Percentiles rank a stretch among this genome's conserved stretches.
phyloP scores from a whole-genome alignment of 768 basidiomycete species.

The Collybia sordida region DNA sequence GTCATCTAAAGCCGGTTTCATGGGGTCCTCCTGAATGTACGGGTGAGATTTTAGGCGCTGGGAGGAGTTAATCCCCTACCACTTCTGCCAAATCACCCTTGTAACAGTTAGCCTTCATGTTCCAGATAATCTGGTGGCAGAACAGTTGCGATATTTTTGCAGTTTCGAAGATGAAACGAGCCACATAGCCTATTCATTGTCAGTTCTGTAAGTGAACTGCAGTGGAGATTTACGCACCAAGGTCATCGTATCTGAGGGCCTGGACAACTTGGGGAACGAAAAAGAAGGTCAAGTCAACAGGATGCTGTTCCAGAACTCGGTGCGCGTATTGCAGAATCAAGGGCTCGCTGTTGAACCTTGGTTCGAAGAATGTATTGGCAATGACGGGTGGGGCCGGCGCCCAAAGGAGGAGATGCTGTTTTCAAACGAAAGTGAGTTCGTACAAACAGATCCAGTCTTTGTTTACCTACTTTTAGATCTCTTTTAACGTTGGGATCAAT shows the following conservation, averaged over 20 bases:
- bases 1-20: constrained; percentile 92
- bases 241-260: constrained; percentile 85
- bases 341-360: constrained; percentile 80
- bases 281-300: constrained; percentile 95
- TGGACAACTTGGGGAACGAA: constrained; percentile 99
- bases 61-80: constrained; percentile 38
- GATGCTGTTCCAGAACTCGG: constrained; percentile 91
- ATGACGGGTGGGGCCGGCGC: constrained; percentile 82
- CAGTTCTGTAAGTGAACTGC: background rate
- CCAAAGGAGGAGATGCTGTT: constrained; percentile 86
- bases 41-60: background rate
- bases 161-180: constrained; percentile 94
- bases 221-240: constrained; percentile 51
- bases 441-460: background rate
- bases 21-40: constrained; percentile 74
- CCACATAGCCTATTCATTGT: constrained; percentile 73
- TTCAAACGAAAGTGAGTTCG: background rate
- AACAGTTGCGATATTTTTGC: constrained; percentile 96
- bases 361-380: constrained; percentile 84
- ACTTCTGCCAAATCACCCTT: constrained; percentile 88
- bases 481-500: constrained; percentile 55
- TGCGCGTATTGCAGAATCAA: constrained; percentile 94
- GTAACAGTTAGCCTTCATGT: constrained; percentile 98
- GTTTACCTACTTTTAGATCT: constrained; percentile 67
- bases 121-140: constrained; percentile 99